Evolutionary conservation across 805 yeast genomes (phyloP).

Genomic region (Komagataella ulmi): DNA sequence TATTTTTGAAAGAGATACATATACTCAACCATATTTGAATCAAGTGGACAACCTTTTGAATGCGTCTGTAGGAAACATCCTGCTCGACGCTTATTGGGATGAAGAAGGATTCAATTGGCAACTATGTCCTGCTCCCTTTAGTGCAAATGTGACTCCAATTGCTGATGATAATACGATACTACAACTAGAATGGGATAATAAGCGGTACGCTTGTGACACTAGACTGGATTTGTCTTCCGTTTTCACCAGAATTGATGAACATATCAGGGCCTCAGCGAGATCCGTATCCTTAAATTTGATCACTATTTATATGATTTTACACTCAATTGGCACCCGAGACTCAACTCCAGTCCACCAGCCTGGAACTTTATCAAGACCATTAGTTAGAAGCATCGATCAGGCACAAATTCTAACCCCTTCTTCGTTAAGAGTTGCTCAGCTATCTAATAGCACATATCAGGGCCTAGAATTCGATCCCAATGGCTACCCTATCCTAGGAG

Average conservation of each 20-base stretch:
- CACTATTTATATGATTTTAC: not conserved
- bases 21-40: constrained; percentile 16
- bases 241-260: not conserved
- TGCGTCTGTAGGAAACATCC: constrained; percentile 31
- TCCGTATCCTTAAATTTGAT: not conserved
- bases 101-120: constrained; percentile 35
- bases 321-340: not conserved
- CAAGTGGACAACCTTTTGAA: constrained; percentile 19
- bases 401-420: not conserved
- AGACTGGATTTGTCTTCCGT: constrained; percentile 9
- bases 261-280: not conserved
- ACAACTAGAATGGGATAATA: not conserved
- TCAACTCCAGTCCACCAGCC: not conserved
- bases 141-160: constrained; percentile 5
- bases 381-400: not conserved
- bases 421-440: not conserved
- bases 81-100: constrained; percentile 44
- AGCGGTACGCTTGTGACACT: constrained; percentile 9
- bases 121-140: constrained; percentile 31
- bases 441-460: not conserved
- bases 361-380: not conserved
- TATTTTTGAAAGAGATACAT: constrained; percentile 18
- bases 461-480: not conserved
- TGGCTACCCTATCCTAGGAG: not conserved
- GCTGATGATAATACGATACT: not conserved